Conservation (phyloP, 2,329 filamentous ascomycete genomes). For the Monilinia polystroma region DNA sequence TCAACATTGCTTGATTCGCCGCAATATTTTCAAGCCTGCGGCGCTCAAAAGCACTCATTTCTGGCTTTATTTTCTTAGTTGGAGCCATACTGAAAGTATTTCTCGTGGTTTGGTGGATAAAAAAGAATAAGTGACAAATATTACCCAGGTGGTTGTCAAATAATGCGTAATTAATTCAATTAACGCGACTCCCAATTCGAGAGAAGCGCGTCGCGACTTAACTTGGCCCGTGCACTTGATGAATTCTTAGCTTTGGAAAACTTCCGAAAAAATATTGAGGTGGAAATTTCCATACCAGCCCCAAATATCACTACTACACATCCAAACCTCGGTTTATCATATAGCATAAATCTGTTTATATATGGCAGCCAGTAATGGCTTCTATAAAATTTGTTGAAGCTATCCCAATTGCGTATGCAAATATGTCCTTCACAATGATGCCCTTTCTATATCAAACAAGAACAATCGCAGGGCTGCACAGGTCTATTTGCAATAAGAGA, state of each 20-base stretch:
- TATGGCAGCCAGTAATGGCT: conserved; percentile 15
- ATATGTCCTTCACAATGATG: conserved; percentile 46
- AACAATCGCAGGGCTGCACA: conserved; percentile 48
- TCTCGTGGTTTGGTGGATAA: not conserved
- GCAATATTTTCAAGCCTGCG: conserved; percentile 83
- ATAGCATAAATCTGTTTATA: not conserved
- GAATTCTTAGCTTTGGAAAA: not conserved
- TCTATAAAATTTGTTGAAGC: conserved; percentile 23
- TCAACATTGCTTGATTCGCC: conserved; percentile 78
- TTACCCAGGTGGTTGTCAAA: not conserved
- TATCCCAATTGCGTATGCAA: conserved; percentile 21
- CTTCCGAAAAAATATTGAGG: not conserved
- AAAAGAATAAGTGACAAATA: not conserved
- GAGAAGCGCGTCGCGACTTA: conserved; percentile 7
- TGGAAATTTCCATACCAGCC: not conserved
- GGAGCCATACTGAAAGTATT: conserved; percentile 48
- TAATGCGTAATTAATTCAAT: conserved; percentile 6
- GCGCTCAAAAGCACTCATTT: conserved; percentile 82
- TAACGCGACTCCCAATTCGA: conserved; percentile 8
- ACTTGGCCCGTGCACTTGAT: conserved; percentile 13
- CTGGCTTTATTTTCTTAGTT: conserved; percentile 45
- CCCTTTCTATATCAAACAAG: conserved; percentile 73
- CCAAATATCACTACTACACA: not conserved
- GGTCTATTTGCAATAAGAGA: conserved; percentile 11
- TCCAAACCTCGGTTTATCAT: not conserved